Evolutionary conservation across 1,139 yeast genomes (phyloP).

Genomic region (Taphrina communis): DNA sequence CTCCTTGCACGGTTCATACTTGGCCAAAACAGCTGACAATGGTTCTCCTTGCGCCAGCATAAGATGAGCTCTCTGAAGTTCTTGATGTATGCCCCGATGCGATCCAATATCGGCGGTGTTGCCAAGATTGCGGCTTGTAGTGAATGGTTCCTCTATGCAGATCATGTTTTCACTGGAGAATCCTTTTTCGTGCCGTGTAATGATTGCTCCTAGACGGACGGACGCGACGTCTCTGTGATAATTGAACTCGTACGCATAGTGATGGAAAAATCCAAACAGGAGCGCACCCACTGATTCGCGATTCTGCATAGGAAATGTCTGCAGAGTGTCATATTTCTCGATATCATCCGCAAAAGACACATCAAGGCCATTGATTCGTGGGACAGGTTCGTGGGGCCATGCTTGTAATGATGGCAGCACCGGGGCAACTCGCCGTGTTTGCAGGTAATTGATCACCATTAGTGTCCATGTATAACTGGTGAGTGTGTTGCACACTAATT

Average conservation of each 20-base stretch:
- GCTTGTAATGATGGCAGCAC: slow-evolving; percentile 47
- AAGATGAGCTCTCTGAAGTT: slow-evolving; percentile 47
- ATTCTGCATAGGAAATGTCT: slow-evolving; percentile 45
- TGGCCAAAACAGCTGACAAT: slow-evolving; percentile 1
- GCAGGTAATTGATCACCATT: slow-evolving; percentile 48
- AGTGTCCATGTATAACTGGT: slow-evolving; percentile 49
- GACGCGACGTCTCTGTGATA: slow-evolving; percentile 47
- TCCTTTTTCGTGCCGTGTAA: slow-evolving; percentile 47
- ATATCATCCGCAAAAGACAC: slow-evolving; percentile 47
- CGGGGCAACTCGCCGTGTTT: slow-evolving; percentile 46
- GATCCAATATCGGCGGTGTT: slow-evolving; percentile 48
- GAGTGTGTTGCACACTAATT: slow-evolving; percentile 43
- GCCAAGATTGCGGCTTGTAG: slow-evolving; percentile 47
- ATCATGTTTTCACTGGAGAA: slow-evolving; percentile 48
- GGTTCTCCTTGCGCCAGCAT: slow-evolving; percentile 42
- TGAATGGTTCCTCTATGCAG: slow-evolving; percentile 48
- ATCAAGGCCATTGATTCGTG: slow-evolving; percentile 45
- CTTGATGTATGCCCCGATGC: slow-evolving; percentile 47
- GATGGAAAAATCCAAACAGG: slow-evolving; percentile 47
- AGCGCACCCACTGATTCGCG: slow-evolving; percentile 47
- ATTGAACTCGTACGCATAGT: slow-evolving; percentile 47
- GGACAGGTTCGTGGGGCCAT: slow-evolving; percentile 41
- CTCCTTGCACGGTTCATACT: slow-evolving; percentile 6
- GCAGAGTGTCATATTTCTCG: slow-evolving; percentile 38
- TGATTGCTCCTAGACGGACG: slow-evolving; percentile 46